phyloP scores from a whole-genome alignment of 2,329 filamentous ascomycete species.

The Trichoderma hamatum region DNA sequence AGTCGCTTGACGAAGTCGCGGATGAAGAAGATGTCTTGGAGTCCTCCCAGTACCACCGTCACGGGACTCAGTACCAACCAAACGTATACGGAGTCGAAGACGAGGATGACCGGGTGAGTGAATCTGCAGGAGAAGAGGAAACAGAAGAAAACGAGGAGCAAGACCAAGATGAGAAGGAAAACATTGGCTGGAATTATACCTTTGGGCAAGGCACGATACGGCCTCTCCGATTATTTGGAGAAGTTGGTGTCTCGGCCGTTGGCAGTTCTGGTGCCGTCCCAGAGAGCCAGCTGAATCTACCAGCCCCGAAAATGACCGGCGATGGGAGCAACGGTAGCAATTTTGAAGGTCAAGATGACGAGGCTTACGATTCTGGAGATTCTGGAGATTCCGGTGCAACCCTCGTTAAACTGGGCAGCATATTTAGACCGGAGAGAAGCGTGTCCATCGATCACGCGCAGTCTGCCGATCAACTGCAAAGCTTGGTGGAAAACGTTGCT shows the following conservation, averaged over 20 bases:
- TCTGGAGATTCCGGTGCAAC: slow-evolving; percentile 42
- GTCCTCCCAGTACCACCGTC: slow-evolving; percentile 59
- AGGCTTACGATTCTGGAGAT: slow-evolving; percentile 50
- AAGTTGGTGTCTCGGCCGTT: slow-evolving; percentile 57
- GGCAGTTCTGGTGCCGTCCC: slow-evolving; percentile 57
- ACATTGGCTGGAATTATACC: slow-evolving; percentile 78
- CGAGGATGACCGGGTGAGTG: slow-evolving; percentile 44
- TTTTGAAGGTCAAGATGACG: slow-evolving; percentile 48
- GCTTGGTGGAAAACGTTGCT: slow-evolving; percentile 54
- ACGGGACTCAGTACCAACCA: slow-evolving; percentile 38
- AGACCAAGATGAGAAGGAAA: slow-evolving; percentile 59
- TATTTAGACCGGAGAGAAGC: slow-evolving; percentile 32
- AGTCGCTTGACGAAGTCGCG: slow-evolving; percentile 63
- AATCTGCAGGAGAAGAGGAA: slow-evolving; percentile 65
- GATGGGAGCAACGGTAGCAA: slow-evolving; percentile 47
- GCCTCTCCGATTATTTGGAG: slow-evolving; percentile 56
- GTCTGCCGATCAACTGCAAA: slow-evolving; percentile 55
- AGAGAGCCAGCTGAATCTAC: slow-evolving; percentile 53
- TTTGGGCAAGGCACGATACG: slow-evolving; percentile 54
- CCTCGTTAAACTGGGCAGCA: slow-evolving; percentile 34
- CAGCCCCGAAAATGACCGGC: slow-evolving; percentile 42
- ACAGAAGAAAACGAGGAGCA: slow-evolving; percentile 55
- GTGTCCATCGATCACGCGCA: slow-evolving; percentile 48
- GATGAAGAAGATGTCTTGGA: slow-evolving; percentile 61
- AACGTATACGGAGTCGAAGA: slow-evolving; percentile 43